Conservation (phyloP, 116 monocot genomes). For the Papilionanthe hybrid region DNA sequence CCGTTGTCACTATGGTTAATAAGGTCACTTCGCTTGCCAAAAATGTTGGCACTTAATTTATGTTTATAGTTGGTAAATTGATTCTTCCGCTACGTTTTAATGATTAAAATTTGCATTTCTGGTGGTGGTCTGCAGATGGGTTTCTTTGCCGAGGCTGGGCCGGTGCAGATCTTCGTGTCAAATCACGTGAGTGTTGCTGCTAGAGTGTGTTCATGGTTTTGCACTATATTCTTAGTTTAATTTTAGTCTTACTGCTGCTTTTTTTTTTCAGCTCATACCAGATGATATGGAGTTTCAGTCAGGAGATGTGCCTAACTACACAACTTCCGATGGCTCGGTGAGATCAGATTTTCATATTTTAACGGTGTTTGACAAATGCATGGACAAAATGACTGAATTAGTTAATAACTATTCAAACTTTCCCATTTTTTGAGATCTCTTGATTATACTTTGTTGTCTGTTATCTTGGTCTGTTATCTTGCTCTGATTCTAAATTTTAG, state of each 20-base stretch:
- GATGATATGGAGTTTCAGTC: constrained; percentile 98
- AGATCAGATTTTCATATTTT: constrained; percentile 7
- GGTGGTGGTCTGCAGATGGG: constrained; percentile 63
- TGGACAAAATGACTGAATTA: not conserved
- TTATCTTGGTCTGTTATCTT: not conserved
- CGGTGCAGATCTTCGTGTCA: constrained; percentile 93
- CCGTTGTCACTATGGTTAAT: constrained; percentile 93
- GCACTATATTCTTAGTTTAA: not conserved
- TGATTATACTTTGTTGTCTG: not conserved
- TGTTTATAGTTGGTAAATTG: not conserved
- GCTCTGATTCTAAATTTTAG: not conserved
- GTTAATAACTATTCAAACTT: not conserved
- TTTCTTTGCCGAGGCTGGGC: constrained; percentile 95
- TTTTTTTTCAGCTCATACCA: constrained; percentile 60
- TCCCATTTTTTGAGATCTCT: not conserved
- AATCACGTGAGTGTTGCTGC: constrained; percentile 64
- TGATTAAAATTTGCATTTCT: not conserved
- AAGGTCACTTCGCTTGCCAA: constrained; percentile 31
- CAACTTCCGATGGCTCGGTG: constrained; percentile 94
- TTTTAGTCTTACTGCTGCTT: not conserved
- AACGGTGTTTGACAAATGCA: not conserved
- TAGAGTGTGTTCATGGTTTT: not conserved
- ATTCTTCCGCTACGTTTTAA: not conserved
- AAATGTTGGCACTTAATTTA: not conserved
- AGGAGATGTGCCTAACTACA: constrained; percentile 85